A percentile compares a stretch with the other conserved stretches of the same genome.
These are phyloP conservation scores for Leccinum insolens DNA, from an alignment of 1,284 basidiomycete species.

Conservation along the genomic window DNA sequence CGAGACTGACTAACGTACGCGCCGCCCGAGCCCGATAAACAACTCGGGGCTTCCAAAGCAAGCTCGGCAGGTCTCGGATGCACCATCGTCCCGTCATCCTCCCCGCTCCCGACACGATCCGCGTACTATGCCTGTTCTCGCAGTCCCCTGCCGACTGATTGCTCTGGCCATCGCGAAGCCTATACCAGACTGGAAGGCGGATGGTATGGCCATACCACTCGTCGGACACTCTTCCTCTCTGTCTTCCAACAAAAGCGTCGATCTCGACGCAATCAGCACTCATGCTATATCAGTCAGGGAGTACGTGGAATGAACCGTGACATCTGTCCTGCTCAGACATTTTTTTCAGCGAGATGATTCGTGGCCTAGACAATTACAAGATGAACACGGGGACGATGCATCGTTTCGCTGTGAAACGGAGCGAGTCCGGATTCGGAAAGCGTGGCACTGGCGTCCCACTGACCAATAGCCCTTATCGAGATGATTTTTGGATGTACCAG, in stretches of 20 bases:
- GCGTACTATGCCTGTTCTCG: no score
- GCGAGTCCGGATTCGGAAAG: background rate
- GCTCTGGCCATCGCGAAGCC: background rate
- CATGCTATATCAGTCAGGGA: background rate
- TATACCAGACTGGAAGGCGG: background rate
- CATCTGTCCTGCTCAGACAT: background rate
- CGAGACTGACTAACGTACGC: no score
- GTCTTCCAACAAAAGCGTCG: background rate
- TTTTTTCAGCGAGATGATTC: background rate
- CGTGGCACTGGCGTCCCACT: background rate
- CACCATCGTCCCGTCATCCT: no score
- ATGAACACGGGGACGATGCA: background rate
- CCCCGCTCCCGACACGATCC: no score
- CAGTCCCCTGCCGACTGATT: background rate
- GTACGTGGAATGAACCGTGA: background rate
- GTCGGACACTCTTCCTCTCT: background rate
- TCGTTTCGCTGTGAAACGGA: background rate
- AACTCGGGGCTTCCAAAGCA: no score
- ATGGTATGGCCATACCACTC: background rate
- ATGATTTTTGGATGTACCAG: background rate
- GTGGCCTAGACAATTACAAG: background rate
- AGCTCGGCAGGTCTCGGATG: no score
- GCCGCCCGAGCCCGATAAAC: no score
- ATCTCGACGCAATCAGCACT: background rate
- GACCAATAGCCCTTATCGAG: background rate